Evolutionary conservation across 1,284 basidiomycete genomes (phyloP).

Genomic region (Ceraceosorus bombacis): DNA sequence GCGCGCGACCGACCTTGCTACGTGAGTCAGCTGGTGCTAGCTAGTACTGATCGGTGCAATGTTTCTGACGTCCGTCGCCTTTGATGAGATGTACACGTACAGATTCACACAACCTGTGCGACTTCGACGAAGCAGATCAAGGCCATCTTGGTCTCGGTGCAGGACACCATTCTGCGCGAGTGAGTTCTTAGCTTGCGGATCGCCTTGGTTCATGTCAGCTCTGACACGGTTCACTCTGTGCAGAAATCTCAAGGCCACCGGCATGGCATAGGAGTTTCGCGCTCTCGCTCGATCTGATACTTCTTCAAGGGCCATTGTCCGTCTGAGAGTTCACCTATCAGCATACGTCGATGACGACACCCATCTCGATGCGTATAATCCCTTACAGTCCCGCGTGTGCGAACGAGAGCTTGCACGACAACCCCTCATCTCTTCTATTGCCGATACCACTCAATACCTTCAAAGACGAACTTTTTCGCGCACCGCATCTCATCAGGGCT

Average conservation of each 20-base stretch:
- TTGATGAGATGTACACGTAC: neutral
- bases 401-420: too few species aligned
- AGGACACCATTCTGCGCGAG: neutral
- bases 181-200: neutral
- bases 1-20: neutral
- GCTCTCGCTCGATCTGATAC: too few species aligned
- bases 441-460: too few species aligned
- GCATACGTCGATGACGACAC: too few species aligned
- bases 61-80: neutral
- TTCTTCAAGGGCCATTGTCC: too few species aligned
- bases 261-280: neutral
- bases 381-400: too few species aligned
- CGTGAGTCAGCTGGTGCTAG: neutral
- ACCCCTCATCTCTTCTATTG: too few species aligned
- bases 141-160: neutral
- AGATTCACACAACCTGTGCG: neutral
- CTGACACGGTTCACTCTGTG: neutral
- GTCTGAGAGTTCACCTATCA: too few species aligned
- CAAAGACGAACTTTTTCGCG: too few species aligned
- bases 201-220: neutral
- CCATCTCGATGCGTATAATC: too few species aligned
- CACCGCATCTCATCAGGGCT: too few species aligned
- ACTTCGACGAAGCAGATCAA: neutral
- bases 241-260: neutral
- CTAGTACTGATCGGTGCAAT: neutral